A percentile compares a stretch with the other conserved stretches of the same genome.
phyloP scores from a whole-genome alignment of 257 asterid genomes.

The Solanum chmielewskii region DNA sequence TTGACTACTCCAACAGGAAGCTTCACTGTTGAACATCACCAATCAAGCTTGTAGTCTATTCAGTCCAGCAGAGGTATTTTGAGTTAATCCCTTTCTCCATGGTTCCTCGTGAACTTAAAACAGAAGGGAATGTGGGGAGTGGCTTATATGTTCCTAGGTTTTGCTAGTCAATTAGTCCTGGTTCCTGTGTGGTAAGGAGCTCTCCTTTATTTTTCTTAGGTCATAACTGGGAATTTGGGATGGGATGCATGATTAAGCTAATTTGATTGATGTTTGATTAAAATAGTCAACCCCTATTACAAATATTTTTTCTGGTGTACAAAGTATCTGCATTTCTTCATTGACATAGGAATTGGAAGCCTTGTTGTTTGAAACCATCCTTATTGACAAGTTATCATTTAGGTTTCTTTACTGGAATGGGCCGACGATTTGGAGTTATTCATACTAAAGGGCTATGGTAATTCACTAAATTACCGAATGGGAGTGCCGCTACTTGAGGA shows the following conservation, averaged over 20 bases:
- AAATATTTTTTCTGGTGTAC: neutral
- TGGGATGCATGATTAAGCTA: neutral
- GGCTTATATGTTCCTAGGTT: neutral
- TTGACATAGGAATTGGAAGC: neutral
- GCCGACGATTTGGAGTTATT: slow-evolving; percentile 87
- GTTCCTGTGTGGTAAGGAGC: neutral
- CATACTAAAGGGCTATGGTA: slow-evolving; percentile 83
- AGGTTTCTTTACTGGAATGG: slow-evolving; percentile 89
- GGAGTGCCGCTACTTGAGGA: slow-evolving; percentile 91
- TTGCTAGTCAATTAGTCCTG: neutral
- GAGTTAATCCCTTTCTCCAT: neutral
- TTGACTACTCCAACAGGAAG: slow-evolving; percentile 49
- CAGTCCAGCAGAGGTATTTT: slow-evolving; percentile 63
- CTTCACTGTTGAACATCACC: slow-evolving; percentile 65
- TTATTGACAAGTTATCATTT: slow-evolving; percentile 3
- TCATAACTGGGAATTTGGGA: neutral
- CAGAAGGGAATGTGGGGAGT: neutral
- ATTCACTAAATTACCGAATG: slow-evolving; percentile 82
- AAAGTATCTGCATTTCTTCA: neutral
- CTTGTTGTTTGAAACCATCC: neutral
- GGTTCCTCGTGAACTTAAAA: neutral
- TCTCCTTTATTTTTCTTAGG: neutral
- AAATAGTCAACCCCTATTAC: neutral
- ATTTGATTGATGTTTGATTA: neutral
- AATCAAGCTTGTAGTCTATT: slow-evolving; percentile 89